phyloP scores from a whole-genome alignment of 2,329 filamentous ascomycete species.

The Lachnellula cervina region DNA sequence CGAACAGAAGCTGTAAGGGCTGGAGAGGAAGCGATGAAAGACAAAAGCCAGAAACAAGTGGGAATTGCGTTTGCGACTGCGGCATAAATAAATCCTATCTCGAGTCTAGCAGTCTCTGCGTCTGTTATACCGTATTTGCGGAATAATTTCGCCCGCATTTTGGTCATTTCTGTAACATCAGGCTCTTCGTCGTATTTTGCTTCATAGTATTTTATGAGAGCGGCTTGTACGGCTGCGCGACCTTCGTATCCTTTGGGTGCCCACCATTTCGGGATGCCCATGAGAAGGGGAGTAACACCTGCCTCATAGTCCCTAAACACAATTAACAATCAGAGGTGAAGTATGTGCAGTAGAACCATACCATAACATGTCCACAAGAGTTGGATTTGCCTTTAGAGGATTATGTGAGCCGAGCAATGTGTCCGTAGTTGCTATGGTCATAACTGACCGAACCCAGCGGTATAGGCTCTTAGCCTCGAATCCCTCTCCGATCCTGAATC shows the following conservation, averaged over 20 bases:
- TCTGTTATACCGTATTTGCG: constrained; percentile 26
- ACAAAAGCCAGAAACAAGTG: constrained; percentile 35
- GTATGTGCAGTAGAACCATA: constrained; percentile 13
- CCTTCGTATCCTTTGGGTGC: constrained; percentile 29
- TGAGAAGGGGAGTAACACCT: constrained; percentile 24
- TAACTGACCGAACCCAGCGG: constrained; percentile 35
- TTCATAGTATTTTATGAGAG: constrained; percentile 30
- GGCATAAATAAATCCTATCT: constrained; percentile 29
- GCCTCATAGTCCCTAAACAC: constrained; percentile 27
- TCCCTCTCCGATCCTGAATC: constrained; percentile 12
- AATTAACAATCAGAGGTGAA: not conserved
- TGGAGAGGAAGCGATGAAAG: constrained; percentile 29
- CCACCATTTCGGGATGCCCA: constrained; percentile 28
- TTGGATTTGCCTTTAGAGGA: constrained; percentile 34
- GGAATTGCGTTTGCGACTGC: constrained; percentile 35
- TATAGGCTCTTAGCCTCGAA: constrained; percentile 36
- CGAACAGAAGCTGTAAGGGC: constrained; percentile 26
- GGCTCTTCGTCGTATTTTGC: constrained; percentile 27
- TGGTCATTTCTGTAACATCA: constrained; percentile 21
- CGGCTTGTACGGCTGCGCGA: constrained; percentile 36
- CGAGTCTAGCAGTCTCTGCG: constrained; percentile 29
- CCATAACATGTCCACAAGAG: constrained; percentile 37
- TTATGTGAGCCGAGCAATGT: constrained; percentile 42
- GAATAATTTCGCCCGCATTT: constrained; percentile 24
- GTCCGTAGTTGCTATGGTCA: constrained; percentile 36